Evolutionary conservation across 2,329 filamentous ascomycete species (phyloP).

Genomic region (Neonectria ditissima): DNA sequence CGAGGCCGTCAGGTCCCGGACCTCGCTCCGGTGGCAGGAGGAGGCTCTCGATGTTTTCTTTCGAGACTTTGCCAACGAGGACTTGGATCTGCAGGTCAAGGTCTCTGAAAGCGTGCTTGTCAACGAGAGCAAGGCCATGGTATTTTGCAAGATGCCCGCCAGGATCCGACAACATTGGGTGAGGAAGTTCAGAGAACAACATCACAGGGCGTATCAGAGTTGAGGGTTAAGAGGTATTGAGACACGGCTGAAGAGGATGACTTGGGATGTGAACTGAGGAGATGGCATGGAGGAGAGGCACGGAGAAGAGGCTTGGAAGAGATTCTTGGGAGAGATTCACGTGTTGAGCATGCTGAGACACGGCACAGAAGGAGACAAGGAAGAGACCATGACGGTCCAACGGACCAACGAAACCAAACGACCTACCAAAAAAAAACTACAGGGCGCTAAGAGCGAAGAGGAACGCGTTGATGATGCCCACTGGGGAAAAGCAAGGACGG

Average conservation of each 20-base stretch:
- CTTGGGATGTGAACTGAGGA: neutral
- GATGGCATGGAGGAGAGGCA: neutral
- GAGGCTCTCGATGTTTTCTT: conserved; percentile 71
- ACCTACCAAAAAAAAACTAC: neutral
- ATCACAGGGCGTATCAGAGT: conserved; percentile 16
- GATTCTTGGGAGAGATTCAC: neutral
- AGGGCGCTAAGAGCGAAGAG: conserved; percentile 15
- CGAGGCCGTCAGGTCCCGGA: conserved; percentile 55
- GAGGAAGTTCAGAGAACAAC: conserved; percentile 59
- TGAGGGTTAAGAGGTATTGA: neutral
- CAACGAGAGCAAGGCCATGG: conserved; percentile 70
- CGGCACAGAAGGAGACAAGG: neutral
- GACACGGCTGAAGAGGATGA: neutral
- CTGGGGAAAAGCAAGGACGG: conserved; percentile 13
- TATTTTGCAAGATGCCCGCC: conserved; percentile 71
- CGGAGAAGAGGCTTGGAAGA: too few species aligned
- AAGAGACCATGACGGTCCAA: neutral
- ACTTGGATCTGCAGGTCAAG: conserved; percentile 69
- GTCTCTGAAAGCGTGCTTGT: conserved; percentile 69
- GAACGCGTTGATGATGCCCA: conserved; percentile 6
- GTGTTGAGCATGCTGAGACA: neutral
- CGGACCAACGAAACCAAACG: conserved; percentile 2
- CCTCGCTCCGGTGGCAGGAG: conserved; percentile 64
- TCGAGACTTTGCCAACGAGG: conserved; percentile 67
- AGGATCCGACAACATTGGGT: conserved; percentile 68